Conservation (phyloP, 345 rosid species). For the Lenwebbia sp. region DNA sequence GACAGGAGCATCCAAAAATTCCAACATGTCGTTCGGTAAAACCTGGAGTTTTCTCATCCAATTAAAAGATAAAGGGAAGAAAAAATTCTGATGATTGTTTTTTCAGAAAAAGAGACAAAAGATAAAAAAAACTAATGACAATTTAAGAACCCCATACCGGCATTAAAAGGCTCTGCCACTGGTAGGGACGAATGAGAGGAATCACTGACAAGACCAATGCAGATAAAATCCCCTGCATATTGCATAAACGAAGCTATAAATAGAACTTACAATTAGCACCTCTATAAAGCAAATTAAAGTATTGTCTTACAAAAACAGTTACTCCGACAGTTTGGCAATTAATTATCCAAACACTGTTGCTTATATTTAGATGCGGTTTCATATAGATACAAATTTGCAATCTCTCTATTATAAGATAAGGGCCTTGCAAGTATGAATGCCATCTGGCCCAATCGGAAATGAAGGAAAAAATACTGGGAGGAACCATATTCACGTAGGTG, state of each 20-base stretch:
- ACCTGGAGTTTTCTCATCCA: constrained; percentile 32
- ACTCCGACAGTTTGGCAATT: not conserved
- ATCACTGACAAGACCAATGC: constrained; percentile 67
- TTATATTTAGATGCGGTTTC: not conserved
- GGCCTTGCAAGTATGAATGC: not conserved
- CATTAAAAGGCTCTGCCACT: constrained; percentile 95
- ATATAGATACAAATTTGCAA: not conserved
- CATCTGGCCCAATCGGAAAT: not conserved
- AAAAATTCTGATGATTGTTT: not conserved
- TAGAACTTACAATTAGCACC: not conserved
- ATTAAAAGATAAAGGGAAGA: not conserved
- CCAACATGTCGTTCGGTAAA: constrained; percentile 93
- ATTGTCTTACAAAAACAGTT: not conserved
- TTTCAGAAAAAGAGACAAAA: not conserved
- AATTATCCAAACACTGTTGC: not conserved
- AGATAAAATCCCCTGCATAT: constrained; percentile 69
- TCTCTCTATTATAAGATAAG: not conserved
- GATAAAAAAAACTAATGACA: not conserved
- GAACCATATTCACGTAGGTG: not conserved
- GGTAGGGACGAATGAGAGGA: constrained; percentile 83
- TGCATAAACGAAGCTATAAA: not conserved
- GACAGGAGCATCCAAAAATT: constrained; percentile 93
- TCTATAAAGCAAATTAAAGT: not conserved
- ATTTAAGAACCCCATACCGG: constrained; percentile 34
- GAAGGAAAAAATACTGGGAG: not conserved